A percentile compares a stretch with the other conserved stretches of the same genome.
phyloP scores from a whole-genome alignment of 192 early-diverging fungal genomes.

The Backusella tuberculispora region DNA sequence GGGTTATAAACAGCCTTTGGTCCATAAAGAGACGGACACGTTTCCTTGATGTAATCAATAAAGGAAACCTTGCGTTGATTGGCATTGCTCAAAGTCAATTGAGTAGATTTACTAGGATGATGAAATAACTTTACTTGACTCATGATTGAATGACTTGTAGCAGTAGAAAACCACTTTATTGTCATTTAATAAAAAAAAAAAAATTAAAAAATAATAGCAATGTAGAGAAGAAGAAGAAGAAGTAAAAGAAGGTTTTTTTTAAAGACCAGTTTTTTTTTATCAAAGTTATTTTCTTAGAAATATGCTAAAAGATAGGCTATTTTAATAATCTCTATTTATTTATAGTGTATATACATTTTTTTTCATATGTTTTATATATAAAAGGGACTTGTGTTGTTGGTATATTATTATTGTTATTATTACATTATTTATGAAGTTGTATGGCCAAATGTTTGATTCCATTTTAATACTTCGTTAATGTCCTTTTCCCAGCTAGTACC shows the following conservation, averaged over 20 bases:
- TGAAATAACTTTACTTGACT: slow-evolving; percentile 19
- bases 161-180: too few relatives aligned
- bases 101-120: background rate
- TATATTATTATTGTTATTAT: too few relatives aligned
- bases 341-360: background rate
- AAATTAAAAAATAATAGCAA: too few relatives aligned
- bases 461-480: slow-evolving; percentile 85
- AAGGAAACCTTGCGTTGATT: slow-evolving; percentile 23
- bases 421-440: background rate
- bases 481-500: slow-evolving; percentile 77
- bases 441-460: slow-evolving; percentile 77
- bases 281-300: too few relatives aligned
- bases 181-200: background rate
- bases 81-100: background rate
- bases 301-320: too few relatives aligned
- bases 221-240: too few relatives aligned
- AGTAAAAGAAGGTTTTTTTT: too few relatives aligned
- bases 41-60: slow-evolving; percentile 38
- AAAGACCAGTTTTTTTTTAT: too few relatives aligned
- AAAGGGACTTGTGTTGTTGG: too few relatives aligned
- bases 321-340: background rate
- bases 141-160: background rate
- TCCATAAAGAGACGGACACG: slow-evolving; percentile 61
- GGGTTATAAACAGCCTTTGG: slow-evolving; percentile 64
- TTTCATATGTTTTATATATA: background rate